Evolutionary conservation across 2,329 filamentous ascomycete genomes (phyloP), one percentile per base, ranked within the genome.

Genomic region (Aureobasidium uvarum): DNA sequence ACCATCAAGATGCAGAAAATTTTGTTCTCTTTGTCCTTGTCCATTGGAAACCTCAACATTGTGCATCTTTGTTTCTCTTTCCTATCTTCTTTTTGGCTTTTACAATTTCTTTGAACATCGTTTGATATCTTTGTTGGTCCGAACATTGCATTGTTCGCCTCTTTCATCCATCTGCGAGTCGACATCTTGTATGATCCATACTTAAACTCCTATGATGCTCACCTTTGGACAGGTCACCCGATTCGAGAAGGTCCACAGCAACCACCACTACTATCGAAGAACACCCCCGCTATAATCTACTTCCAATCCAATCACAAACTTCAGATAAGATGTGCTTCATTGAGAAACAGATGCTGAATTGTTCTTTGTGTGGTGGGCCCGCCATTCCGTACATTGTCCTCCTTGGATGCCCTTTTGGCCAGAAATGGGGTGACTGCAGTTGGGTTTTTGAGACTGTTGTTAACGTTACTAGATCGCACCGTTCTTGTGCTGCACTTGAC

Each of bases 241-340:
- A 13, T 23, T 13, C 11, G n/a, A 36, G 3, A 2, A 36, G 10
- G 2, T 3, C 33, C 13, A 23, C 43, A 25, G 43, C 10, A 46
- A 23, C 8, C 43, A 25, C 20, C 43, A 46, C 43, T 18, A 43
- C 41, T n/a, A 25, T 14, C 43, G 4, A 23, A 46, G 10, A 46
- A 36, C 33, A 13, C 2, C 10, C 33, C 33, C 13, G 33, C 33
- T 36, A 3, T 10, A 36, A 36, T 13, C 33, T 36, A 36, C 33
- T 36, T 28, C 20, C 11, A 31, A n/a, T 25, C 20, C 13, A 4
- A 43, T 14, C 28, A 5, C n/a, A 14, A 33, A 51, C 55, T 59
- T 36, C 39, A 45, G 39, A 39, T 18, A 46, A 59, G 55, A 59
- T 59, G 55, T 59, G 55, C 13, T 59, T 28, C 18, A 8, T 31